Base-by-base conservation (phyloP, 495 filamentous ascomycete species). In the Neurospora cerealis region DNA sequence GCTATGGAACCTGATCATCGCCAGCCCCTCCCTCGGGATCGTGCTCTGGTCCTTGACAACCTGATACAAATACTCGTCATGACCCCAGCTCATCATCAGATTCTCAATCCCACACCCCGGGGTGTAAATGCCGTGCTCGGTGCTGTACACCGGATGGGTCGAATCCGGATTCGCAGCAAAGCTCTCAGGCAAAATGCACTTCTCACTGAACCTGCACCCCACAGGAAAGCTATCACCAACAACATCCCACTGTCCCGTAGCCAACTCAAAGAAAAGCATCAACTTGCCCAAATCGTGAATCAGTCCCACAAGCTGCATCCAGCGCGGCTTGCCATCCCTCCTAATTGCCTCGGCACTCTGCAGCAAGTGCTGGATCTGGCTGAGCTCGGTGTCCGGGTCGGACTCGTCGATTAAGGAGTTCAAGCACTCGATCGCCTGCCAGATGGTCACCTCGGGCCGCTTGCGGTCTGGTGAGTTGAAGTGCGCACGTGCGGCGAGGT, bases 201-300 rank as follows among this genome's bases (percentile, higher is more conserved):
- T 83, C 62, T 90, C 83, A 75, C 93, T 91, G 75, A 95, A 96
- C 69, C 84, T 88, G 77, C 93, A 95, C 71, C 94, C 94, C n/a
- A 97, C 92, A 39, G 94, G 93, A 83, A 96, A 96, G 0, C 93
- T 95, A 77, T 97, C 94, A 19, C 94, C 94, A 13, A 97, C 93
- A 17, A 96, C 93, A 78, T 96, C 94, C 94, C 94, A 96, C 80
- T 97, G 94, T 69, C 94, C 93, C 73, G 91, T 82, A 11, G 91
- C 92, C 70, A 88, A 91, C 81, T 90, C 93, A 83, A 96, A 94
- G 86, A 89, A 95, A 10, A 81, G 76, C 40, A 96, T 88, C 19
- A 96, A 87, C 83, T 96, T 97, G 75, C 94, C 94, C 17, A 96
- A 86, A 75, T 96, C 94, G 81, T 97, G 94, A 75, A 97, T 91